Evolutionary conservation across 1,284 basidiomycete species (phyloP), one percentile per base, ranked within the genome.

Genomic region (Schizopora paradoxa): DNA sequence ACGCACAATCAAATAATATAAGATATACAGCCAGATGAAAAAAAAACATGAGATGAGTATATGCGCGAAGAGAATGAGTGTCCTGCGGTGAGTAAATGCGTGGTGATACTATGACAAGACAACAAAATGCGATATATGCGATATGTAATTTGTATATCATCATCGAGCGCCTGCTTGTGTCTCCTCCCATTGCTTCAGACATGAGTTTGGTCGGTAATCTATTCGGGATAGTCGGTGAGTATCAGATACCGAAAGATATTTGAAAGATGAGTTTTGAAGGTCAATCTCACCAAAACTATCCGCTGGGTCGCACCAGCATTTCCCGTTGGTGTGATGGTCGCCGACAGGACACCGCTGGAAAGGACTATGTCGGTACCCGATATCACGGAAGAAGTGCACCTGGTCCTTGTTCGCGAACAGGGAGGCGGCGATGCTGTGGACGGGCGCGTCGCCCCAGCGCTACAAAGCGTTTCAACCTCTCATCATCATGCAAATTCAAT

Each of bases 391-490:
- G 64, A 86, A 89, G 58, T 89, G 84, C 14, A 91, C 68, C 58
- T 88, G 77, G 48, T 83, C 74, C 61, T 76, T 82, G 41, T 68
- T 60, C 2, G 81, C 77, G 56, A 92, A 88, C 18, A 91, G 61
- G 0, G 83, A 76, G 0, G 77, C 85, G 1, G 83, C 90, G 47
- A 92, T 88, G 43, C 81, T 86, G 58, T 91, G 88, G 6, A 92
- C 76, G 3, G 89, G 91, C 6, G 91, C 91, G 60, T 93, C 90
- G 43, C 90, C 90, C 88, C 87, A 89, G 42, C 86, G 72, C 74
- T 82, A 52, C n/a, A n/a, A n/a, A n/a, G n/a, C n/a, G n/a, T n/a
- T n/a, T n/a, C n/a, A n/a, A n/a, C n/a, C n/a, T 46, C 44, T 36
- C 19, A 31, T 25, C 18, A 34, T 14, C 11, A 11, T 38, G 26